Evolutionary conservation across 2,329 filamentous ascomycete genomes (phyloP).

Genomic region (Cladosporium austrohemisphaericum): DNA sequence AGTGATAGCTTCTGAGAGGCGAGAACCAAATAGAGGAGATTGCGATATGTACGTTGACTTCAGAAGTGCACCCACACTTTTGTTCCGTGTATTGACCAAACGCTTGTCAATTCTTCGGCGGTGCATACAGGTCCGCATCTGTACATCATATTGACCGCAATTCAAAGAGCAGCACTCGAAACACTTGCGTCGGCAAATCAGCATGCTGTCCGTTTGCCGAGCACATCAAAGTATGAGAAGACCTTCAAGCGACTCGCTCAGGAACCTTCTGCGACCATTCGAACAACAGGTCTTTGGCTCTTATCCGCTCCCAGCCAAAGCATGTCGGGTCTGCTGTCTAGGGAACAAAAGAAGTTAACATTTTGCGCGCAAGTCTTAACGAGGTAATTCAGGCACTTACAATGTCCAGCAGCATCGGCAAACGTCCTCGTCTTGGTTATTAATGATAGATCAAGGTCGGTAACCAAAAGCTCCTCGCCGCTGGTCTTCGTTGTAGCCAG

Average conservation of each 20-base stretch:
- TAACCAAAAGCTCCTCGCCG: slow-evolving; percentile 47
- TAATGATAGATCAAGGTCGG: slow-evolving; percentile 43
- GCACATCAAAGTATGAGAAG: too few relatives aligned
- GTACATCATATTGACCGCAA: too few relatives aligned
- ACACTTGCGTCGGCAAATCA: too few relatives aligned
- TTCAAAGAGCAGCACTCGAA: too few relatives aligned
- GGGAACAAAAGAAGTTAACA: background rate
- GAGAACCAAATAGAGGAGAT: too few relatives aligned
- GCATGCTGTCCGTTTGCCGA: too few relatives aligned
- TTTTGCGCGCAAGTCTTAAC: background rate
- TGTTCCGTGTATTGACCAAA: background rate
- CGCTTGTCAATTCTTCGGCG: too few relatives aligned
- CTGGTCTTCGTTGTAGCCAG: slow-evolving; percentile 48
- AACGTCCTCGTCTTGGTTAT: slow-evolving; percentile 39
- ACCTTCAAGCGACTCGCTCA: too few relatives aligned
- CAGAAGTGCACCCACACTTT: too few relatives aligned
- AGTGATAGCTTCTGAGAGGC: too few relatives aligned
- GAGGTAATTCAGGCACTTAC: background rate
- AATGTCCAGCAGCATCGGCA: slow-evolving; percentile 48
- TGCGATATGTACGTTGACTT: too few relatives aligned
- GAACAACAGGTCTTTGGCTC: background rate
- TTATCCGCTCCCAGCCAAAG: slow-evolving; percentile 48
- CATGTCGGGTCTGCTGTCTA: slow-evolving; percentile 47
- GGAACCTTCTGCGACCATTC: background rate
- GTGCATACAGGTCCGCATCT: too few relatives aligned